Percentiles rank a stretch among this genome's conserved stretches.
These are phyloP conservation scores for Emydomyces testavorans DNA, from an alignment of 2,329 filamentous ascomycete species.

Conservation along the genomic window DNA sequence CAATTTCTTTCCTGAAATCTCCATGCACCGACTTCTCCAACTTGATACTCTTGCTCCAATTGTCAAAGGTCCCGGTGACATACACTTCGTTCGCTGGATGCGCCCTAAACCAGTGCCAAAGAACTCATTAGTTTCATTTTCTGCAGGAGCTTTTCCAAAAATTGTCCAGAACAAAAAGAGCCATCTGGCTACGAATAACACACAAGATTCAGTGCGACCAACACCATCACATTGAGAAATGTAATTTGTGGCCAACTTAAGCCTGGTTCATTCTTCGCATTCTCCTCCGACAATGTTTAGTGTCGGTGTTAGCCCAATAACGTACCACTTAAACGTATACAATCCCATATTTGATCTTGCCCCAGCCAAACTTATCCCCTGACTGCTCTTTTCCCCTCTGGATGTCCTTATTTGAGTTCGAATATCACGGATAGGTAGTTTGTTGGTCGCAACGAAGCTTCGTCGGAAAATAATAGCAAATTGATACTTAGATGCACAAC, in stretches of 20 bases:
- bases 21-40: constrained; percentile 60
- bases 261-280: neutral
- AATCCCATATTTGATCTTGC: constrained; percentile 6
- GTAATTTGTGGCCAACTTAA: neutral
- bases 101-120: constrained; percentile 48
- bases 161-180: neutral
- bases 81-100: constrained; percentile 76
- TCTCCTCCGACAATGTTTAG: neutral
- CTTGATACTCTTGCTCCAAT: constrained; percentile 79
- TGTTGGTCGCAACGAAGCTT: neutral
- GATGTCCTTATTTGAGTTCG: neutral
- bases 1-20: constrained; percentile 68
- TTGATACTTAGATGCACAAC: neutral
- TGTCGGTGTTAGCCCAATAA: neutral
- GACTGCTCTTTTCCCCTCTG: neutral
- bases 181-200: neutral
- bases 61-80: constrained; percentile 91
- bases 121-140: neutral
- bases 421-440: neutral
- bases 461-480: neutral
- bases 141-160: neutral
- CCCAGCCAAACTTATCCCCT: neutral
- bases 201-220: too few relatives aligned
- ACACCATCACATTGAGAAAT: too few relatives aligned
- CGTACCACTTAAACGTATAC: constrained; percentile 15